Evolutionary conservation across 306 rosid species (phyloP).

Genomic region (Adenanthera pavonina): DNA sequence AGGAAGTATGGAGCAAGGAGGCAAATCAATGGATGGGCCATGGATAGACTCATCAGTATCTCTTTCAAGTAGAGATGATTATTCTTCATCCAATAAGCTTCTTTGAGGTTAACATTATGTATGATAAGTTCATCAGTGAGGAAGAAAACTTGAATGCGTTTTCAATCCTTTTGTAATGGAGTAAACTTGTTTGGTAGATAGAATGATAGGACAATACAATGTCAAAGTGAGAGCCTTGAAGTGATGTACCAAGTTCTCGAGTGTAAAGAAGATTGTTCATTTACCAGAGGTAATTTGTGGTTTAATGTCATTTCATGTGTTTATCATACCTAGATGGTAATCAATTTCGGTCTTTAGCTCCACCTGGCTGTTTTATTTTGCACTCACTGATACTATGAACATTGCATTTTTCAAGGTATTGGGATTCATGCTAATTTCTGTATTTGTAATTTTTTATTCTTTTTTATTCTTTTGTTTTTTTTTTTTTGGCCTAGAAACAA

Average conservation of each 20-base stretch:
- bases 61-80: conserved; percentile 42
- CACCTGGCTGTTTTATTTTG: too few relatives aligned
- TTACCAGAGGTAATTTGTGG: too few relatives aligned
- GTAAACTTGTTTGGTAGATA: not conserved
- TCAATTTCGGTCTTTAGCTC: too few relatives aligned
- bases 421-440: too few relatives aligned
- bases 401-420: too few relatives aligned
- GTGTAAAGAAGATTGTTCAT: not conserved
- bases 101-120: conserved; percentile 10
- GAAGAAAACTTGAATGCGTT: not conserved
- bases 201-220: too few relatives aligned
- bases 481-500: too few relatives aligned
- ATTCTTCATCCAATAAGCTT: conserved; percentile 51
- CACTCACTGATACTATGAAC: too few relatives aligned
- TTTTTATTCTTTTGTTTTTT: too few relatives aligned
- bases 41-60: conserved; percentile 69
- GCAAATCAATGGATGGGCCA: conserved; percentile 58
- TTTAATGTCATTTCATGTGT: too few relatives aligned
- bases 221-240: not conserved
- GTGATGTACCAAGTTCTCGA: not conserved
- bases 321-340: too few relatives aligned
- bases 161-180: not conserved
- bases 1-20: conserved; percentile 50
- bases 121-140: not conserved
- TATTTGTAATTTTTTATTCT: too few relatives aligned